Conservation (phyloP, 192 early-diverging fungal genomes). For the Irineochytrium annulatum region DNA sequence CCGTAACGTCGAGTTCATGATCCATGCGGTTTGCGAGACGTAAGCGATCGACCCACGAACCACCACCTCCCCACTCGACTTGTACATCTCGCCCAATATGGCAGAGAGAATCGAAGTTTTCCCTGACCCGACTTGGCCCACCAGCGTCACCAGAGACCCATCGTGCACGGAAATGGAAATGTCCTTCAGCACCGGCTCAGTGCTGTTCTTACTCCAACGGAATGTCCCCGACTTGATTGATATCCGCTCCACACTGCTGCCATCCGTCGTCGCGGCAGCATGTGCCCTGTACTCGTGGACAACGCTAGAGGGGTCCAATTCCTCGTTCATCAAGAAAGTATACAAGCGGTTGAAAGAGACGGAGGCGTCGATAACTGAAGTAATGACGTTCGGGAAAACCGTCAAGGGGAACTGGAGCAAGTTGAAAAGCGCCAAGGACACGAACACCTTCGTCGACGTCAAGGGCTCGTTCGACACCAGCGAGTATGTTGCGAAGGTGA, state of each 20-base stretch:
- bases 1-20: constrained; percentile 90
- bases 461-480: constrained; percentile 57
- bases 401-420: constrained; percentile 83
- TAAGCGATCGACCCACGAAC: constrained; percentile 71
- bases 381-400: constrained; percentile 79
- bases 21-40: constrained; percentile 85
- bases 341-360: constrained; percentile 80
- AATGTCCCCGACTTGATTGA: constrained; percentile 40
- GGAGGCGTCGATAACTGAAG: constrained; percentile 69
- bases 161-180: constrained; percentile 57
- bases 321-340: constrained; percentile 74
- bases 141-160: constrained; percentile 40
- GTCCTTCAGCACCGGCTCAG: constrained; percentile 37
- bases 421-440: constrained; percentile 88
- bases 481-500: constrained; percentile 76
- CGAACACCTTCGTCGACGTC: constrained; percentile 68
- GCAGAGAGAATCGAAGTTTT: constrained; percentile 76
- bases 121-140: constrained; percentile 62
- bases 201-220: constrained; percentile 34
- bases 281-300: constrained; percentile 32
- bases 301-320: constrained; percentile 69
- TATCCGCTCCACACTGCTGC: constrained; percentile 27
- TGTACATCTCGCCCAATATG: constrained; percentile 80
- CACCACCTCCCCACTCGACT: constrained; percentile 57
- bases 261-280: constrained; percentile 1